A percentile compares a stretch with the other conserved stretches of the same genome.
These are phyloP conservation scores for Zelopaecilomyces penicillatus DNA, from an alignment of 2,329 filamentous ascomycete species.

Conservation along the genomic window DNA sequence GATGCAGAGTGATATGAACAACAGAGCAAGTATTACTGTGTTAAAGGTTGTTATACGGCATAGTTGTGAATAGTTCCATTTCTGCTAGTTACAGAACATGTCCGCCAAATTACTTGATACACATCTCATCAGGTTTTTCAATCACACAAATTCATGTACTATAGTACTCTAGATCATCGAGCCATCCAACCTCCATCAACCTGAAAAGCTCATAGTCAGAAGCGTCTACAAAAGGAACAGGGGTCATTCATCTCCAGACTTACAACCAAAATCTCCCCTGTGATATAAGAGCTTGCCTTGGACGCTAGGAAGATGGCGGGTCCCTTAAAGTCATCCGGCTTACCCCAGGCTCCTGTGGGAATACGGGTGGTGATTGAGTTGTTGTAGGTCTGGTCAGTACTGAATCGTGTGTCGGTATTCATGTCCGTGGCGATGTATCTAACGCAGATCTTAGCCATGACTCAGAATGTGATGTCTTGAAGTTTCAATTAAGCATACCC, in stretches of 20 bases:
- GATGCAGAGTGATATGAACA: too few relatives aligned
- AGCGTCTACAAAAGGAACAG: neutral
- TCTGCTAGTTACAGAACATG: too few relatives aligned
- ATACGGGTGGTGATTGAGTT: conserved; percentile 1
- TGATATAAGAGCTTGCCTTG: conserved; percentile 1
- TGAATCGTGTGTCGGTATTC: conserved; percentile 1
- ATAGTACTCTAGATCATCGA: neutral
- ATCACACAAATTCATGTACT: too few relatives aligned
- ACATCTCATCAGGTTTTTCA: too few relatives aligned
- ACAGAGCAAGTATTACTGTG: too few relatives aligned
- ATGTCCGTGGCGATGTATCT: conserved; percentile 3
- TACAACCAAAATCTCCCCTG: conserved; percentile 1
- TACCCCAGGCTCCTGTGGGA: neutral
- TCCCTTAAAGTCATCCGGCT: conserved; percentile 1
- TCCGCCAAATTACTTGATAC: too few relatives aligned
- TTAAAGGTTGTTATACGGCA: too few relatives aligned
- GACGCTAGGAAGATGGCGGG: neutral
- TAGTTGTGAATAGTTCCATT: too few relatives aligned
- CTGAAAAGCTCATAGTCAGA: neutral
- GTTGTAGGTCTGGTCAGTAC: neutral
- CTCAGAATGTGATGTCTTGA: neutral
- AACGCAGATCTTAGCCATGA: neutral
- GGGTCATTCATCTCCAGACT: neutral
- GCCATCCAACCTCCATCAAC: neutral
- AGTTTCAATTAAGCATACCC: neutral